Conservation (phyloP, 805 yeast genomes). For the Ogataea pini region DNA sequence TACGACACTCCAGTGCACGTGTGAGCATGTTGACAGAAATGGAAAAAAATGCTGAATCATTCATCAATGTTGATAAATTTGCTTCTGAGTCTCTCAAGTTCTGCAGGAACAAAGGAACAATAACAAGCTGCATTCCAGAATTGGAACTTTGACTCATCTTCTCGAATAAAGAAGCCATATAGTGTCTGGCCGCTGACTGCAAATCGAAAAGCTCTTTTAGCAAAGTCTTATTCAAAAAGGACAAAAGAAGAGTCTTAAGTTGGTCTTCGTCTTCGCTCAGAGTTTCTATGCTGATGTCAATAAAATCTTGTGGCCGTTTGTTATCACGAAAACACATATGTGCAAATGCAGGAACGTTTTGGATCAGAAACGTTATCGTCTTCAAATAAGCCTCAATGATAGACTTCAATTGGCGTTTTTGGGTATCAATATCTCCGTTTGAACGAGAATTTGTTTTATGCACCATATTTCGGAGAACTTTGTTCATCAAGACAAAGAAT, state of each 20-base stretch:
- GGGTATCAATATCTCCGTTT: neutral
- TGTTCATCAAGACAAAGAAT: constrained; percentile 1
- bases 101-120: neutral
- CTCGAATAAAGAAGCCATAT: neutral
- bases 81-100: neutral
- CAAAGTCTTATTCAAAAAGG: neutral
- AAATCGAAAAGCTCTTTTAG: neutral
- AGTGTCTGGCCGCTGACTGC: neutral
- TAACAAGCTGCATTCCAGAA: neutral
- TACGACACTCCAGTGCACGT: constrained; percentile 12
- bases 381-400: neutral
- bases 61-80: neutral
- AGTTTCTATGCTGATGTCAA: neutral
- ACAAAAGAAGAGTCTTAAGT: neutral
- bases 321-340: neutral
- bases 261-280: neutral
- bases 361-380: neutral
- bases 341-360: constrained; percentile 1
- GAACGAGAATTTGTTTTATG: too few relatives aligned
- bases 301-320: neutral
- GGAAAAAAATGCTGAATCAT: neutral
- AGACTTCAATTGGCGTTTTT: neutral
- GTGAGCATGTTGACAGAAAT: constrained; percentile 8
- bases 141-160: neutral
- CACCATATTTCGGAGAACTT: neutral